A percentile compares a stretch with the other conserved stretches of the same genome.
Conservation (phyloP, 805 yeast species). For the Torulaspora indica region DNA sequence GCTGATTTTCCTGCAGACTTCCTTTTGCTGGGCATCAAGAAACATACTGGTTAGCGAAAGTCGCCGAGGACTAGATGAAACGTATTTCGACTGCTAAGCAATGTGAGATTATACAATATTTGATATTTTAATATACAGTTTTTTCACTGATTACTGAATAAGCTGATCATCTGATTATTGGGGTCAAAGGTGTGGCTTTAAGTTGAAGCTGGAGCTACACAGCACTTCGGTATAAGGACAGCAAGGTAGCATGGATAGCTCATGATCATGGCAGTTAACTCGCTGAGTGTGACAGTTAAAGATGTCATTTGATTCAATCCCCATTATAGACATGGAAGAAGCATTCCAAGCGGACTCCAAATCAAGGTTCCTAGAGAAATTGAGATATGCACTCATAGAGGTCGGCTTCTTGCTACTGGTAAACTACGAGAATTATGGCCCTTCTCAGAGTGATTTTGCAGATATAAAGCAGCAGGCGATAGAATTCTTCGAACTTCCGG, state of each 20-base stretch:
- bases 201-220: no score
- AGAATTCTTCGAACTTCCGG: slow-evolving; percentile 45
- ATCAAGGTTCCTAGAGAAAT: slow-evolving; percentile 37
- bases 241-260: background rate
- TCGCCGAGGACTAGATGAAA: no score
- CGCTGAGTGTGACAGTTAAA: background rate
- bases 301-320: slow-evolving; percentile 19
- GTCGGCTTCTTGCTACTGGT: slow-evolving; percentile 52
- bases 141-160: background rate
- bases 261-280: background rate
- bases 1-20: no score
- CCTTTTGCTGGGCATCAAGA: no score
- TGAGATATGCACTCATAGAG: slow-evolving; percentile 46
- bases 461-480: slow-evolving; percentile 40
- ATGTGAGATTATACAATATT: background rate
- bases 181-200: background rate
- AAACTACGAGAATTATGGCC: slow-evolving; percentile 40
- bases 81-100: no score
- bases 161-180: background rate
- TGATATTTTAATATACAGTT: background rate
- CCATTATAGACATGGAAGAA: slow-evolving; percentile 15
- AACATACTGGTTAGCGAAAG: no score
- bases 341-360: slow-evolving; percentile 43
- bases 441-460: slow-evolving; percentile 37
- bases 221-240: background rate